These are phyloP conservation scores for Linnemannia hyalina DNA, from an alignment of 192 early-diverging fungal species.

Conservation along the genomic window DNA sequence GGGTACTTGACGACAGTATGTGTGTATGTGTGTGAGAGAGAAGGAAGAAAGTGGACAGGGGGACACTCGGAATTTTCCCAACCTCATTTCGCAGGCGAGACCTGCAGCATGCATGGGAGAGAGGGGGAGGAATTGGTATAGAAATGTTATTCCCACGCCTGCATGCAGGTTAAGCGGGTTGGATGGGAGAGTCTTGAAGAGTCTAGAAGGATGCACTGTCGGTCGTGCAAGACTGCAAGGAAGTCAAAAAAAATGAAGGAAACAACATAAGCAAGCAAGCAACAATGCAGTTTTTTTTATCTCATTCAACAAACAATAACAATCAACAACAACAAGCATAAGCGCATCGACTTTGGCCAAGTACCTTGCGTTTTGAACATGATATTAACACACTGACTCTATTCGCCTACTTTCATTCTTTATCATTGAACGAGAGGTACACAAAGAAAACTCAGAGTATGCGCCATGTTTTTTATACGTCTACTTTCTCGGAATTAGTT, in stretches of 20 bases:
- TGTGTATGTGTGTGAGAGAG: too few species aligned
- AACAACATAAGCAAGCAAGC: neutral
- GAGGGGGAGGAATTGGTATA: neutral
- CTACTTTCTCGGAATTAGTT: constrained; percentile 2
- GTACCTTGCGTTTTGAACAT: too few species aligned
- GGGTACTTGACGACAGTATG: neutral
- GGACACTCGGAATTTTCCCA: constrained; percentile 7
- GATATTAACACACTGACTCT: neutral
- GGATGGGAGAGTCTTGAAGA: neutral
- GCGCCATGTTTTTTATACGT: neutral
- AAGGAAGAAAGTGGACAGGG: neutral
- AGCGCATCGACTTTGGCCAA: too few species aligned
- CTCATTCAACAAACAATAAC: neutral
- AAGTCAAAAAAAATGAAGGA: neutral
- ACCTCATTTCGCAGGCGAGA: constrained; percentile 3
- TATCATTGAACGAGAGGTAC: neutral
- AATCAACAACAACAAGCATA: neutral
- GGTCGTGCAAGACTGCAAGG: neutral
- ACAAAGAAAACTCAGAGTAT: neutral
- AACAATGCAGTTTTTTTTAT: constrained; percentile 10
- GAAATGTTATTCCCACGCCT: constrained; percentile 7
- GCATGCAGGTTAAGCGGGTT: neutral
- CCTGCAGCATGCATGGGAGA: constrained; percentile 7
- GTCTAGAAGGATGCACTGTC: constrained; percentile 3
- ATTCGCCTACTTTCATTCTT: neutral